Evolutionary conservation across 441 rosid species (phyloP).

Genomic region (Syzygium syzygioides): DNA sequence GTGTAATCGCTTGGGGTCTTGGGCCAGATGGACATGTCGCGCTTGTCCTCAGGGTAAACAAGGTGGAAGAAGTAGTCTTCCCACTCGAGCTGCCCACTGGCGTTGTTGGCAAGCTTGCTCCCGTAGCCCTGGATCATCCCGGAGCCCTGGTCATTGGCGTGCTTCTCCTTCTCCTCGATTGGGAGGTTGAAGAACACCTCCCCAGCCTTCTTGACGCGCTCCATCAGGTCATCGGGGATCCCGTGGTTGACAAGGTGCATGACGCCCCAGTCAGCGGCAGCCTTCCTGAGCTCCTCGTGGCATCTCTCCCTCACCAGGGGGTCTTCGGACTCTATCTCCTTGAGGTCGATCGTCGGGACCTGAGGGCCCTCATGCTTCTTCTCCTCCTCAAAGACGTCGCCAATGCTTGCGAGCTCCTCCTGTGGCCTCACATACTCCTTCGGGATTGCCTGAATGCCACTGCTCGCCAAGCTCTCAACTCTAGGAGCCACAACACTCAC

Average conservation of each 20-base stretch:
- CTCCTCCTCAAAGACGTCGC: slow-evolving; percentile 69
- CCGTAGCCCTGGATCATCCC: slow-evolving; percentile 93
- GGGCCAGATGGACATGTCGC: slow-evolving; percentile 84
- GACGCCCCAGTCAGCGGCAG: slow-evolving; percentile 81
- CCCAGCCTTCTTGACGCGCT: slow-evolving; percentile 62
- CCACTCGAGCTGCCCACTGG: slow-evolving; percentile 86
- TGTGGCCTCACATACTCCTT: slow-evolving; percentile 65
- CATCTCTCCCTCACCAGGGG: slow-evolving; percentile 37
- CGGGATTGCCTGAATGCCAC: slow-evolving; percentile 70
- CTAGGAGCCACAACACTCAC: slow-evolving; percentile 20
- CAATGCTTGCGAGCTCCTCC: slow-evolving; percentile 66
- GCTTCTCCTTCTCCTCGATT: slow-evolving; percentile 78
- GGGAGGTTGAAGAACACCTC: slow-evolving; percentile 52
- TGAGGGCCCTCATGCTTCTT: slow-evolving; percentile 67
- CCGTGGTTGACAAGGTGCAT: slow-evolving; percentile 94
- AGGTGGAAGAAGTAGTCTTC: slow-evolving; percentile 91
- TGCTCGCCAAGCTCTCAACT: slow-evolving; percentile 65
- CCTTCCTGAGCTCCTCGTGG: slow-evolving; percentile 39
- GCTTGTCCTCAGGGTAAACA: slow-evolving; percentile 66
- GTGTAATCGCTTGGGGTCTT: slow-evolving; percentile 56
- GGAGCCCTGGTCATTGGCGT: slow-evolving; percentile 70
- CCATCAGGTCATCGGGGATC: slow-evolving; percentile 41
- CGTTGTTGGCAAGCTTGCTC: slow-evolving; percentile 86
- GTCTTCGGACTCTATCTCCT: slow-evolving; percentile 53
- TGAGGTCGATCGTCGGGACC: slow-evolving; percentile 68